Percentiles rank a stretch among this genome's conserved stretches.
Conservation (phyloP, 306 rosid species). For the Lathyrus oleraceus region DNA sequence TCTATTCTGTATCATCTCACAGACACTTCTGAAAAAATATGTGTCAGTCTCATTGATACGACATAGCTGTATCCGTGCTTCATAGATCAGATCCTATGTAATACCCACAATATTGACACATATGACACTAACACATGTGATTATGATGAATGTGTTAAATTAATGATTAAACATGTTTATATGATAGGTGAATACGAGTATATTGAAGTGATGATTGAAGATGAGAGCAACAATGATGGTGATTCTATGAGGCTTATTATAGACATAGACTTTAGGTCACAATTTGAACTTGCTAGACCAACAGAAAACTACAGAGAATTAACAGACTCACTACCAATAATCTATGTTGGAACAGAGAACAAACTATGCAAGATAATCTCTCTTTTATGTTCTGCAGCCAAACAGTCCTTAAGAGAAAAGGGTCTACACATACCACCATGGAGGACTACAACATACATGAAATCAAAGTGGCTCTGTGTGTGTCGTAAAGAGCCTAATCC, state of each 20-base stretch:
- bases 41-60: no score
- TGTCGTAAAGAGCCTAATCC: constrained; percentile 13
- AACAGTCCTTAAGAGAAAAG: constrained; percentile 65
- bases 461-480: constrained; percentile 44
- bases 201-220: constrained; percentile 49
- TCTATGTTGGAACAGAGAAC: constrained; percentile 65
- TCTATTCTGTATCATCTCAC: not conserved
- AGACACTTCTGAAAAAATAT: no score
- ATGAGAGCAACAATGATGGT: constrained; percentile 26
- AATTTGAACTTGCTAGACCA: constrained; percentile 81
- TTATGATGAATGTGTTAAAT: not conserved
- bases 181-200: constrained; percentile 68
- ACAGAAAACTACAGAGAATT: constrained; percentile 55
- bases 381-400: constrained; percentile 67
- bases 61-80: no score
- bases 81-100: no score
- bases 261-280: constrained; percentile 78
- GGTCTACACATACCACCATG: constrained; percentile 87
- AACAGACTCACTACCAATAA: constrained; percentile 50
- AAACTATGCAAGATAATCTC: constrained; percentile 55
- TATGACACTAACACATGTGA: no score
- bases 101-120: no score
- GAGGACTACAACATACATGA: constrained; percentile 68
- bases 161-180: not conserved
- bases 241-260: constrained; percentile 52